Percentiles rank a stretch among this genome's conserved stretches.
Conservation (phyloP, 805 yeast species). For the Grigorovia humatica region DNA sequence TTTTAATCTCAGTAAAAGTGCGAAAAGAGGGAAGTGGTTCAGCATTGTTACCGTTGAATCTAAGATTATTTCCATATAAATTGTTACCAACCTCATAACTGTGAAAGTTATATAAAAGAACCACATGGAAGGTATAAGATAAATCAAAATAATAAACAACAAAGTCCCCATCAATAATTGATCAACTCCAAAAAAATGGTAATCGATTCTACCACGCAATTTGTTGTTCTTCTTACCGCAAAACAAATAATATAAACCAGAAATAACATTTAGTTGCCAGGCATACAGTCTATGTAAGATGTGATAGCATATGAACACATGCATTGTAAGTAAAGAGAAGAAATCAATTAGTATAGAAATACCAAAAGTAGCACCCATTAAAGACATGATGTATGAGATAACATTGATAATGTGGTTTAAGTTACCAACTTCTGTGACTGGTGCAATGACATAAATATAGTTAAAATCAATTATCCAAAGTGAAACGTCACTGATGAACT, state of each 20-base stretch:
- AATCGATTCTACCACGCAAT: slow-evolving; percentile 76
- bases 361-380: slow-evolving; percentile 59
- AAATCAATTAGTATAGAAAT: slow-evolving; percentile 59
- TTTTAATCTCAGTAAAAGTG: slow-evolving; percentile 64
- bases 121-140: slow-evolving; percentile 75
- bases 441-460: slow-evolving; percentile 25
- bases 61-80: slow-evolving; percentile 39
- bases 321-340: slow-evolving; percentile 52
- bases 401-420: slow-evolving; percentile 25
- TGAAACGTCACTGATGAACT: slow-evolving; percentile 76
- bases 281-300: slow-evolving; percentile 71
- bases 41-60: slow-evolving; percentile 54
- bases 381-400: slow-evolving; percentile 33
- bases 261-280: slow-evolving; percentile 58
- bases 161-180: slow-evolving; percentile 83
- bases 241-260: slow-evolving; percentile 72
- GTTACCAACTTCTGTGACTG: slow-evolving; percentile 13
- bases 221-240: slow-evolving; percentile 84
- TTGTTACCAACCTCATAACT: slow-evolving; percentile 40
- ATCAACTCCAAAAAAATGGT: slow-evolving; percentile 73
- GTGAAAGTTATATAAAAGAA: slow-evolving; percentile 78
- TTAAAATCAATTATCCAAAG: slow-evolving; percentile 77
- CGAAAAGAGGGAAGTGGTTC: slow-evolving; percentile 83
- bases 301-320: slow-evolving; percentile 64
- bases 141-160: slow-evolving; percentile 66